phyloP scores from a whole-genome alignment of 2,329 filamentous ascomycete species.

The Alternaria sp. region DNA sequence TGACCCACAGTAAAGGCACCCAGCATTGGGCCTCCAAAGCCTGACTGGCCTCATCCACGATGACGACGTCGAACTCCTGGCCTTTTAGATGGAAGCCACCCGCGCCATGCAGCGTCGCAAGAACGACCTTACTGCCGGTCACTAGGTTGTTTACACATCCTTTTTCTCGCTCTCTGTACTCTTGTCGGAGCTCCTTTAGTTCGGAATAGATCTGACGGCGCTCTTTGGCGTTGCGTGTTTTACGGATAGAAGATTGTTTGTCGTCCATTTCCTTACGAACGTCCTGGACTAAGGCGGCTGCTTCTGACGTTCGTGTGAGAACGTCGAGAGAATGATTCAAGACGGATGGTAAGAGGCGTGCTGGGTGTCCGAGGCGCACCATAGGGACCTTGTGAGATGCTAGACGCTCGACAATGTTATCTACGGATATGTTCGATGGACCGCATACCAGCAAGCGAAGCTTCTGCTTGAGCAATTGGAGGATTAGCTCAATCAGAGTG shows the following conservation, averaged over 20 bases:
- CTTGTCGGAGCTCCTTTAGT: conserved; percentile 82
- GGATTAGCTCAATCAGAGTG: conserved; percentile 90
- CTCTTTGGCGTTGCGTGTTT: conserved; percentile 82
- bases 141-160: conserved; percentile 81
- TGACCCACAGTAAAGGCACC: conserved; percentile 79
- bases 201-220: conserved; percentile 82
- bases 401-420: conserved; percentile 95
- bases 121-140: conserved; percentile 79
- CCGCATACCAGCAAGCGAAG: conserved; percentile 89
- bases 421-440: conserved; percentile 94
- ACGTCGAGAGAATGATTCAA: conserved; percentile 90
- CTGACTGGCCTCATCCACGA: conserved; percentile 96
- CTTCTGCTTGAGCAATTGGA: conserved; percentile 80
- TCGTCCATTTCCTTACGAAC: conserved; percentile 91
- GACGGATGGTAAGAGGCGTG: conserved; percentile 85
- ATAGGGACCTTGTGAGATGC: conserved; percentile 85
- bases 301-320: conserved; percentile 87
- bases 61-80: conserved; percentile 87
- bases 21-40: conserved; percentile 96
- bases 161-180: conserved; percentile 84
- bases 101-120: conserved; percentile 90
- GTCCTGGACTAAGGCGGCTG: conserved; percentile 86
- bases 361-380: conserved; percentile 89
- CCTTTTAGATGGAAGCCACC: conserved; percentile 82
- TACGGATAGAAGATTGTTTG: conserved; percentile 86